phyloP scores from a whole-genome alignment of 306 rosid species.

The Castanea sativa region DNA sequence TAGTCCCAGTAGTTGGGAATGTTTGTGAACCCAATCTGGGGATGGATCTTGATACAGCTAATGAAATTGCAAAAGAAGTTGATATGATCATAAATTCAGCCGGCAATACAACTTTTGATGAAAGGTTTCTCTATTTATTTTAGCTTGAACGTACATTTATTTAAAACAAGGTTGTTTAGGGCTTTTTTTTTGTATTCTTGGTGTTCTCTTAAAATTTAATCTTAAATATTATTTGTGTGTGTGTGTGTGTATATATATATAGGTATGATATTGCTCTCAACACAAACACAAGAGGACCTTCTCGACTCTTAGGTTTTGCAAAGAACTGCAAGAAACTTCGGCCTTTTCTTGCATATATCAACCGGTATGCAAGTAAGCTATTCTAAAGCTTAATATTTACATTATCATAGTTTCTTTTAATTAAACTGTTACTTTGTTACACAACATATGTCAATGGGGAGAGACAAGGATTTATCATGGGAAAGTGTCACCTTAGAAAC shows the following conservation, averaged over 20 bases:
- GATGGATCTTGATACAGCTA: slow-evolving; percentile 22
- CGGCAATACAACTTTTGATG: slow-evolving; percentile 51
- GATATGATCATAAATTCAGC: slow-evolving; percentile 55
- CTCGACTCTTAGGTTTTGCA: slow-evolving; percentile 41
- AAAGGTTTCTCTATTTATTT: slow-evolving; percentile 27
- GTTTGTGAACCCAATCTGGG: slow-evolving; percentile 48
- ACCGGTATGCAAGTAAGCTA: slow-evolving; percentile 25
- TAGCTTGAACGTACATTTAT: not conserved
- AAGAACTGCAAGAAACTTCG: slow-evolving; percentile 46
- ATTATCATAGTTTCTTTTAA: too few species aligned
- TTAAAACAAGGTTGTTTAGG: too few species aligned
- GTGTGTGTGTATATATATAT: too few species aligned
- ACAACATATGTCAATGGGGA: slow-evolving; percentile 54
- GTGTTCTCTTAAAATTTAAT: too few species aligned
- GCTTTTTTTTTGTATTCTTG: not conserved
- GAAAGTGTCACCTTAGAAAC: slow-evolving; percentile 19
- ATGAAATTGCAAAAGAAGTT: slow-evolving; percentile 37
- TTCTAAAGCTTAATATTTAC: too few species aligned
- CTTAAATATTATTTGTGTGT: too few species aligned
- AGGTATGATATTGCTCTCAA: slow-evolving; percentile 52
- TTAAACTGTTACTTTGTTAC: not conserved
- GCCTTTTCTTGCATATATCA: slow-evolving; percentile 53
- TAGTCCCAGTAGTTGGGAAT: slow-evolving; percentile 48
- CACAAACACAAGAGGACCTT: slow-evolving; percentile 54
- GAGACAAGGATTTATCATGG: slow-evolving; percentile 45